Evolutionary conservation across 2,329 filamentous ascomycete species (phyloP).

Genomic region (Stromatinia cepivora): DNA sequence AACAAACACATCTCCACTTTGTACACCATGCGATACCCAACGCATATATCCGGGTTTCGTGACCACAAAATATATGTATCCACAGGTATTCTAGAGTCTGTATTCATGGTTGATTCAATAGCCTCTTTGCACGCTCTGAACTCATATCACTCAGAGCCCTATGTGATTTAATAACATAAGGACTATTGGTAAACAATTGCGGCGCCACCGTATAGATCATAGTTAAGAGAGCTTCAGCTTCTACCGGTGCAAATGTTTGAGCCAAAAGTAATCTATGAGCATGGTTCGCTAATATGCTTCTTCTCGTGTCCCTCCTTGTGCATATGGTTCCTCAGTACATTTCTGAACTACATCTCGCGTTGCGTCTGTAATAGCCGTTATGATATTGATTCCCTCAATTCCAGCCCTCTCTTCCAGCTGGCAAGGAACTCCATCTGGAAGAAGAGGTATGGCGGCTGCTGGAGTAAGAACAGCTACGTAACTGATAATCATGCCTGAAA

Average conservation of each 20-base stretch:
- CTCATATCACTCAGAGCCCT: neutral
- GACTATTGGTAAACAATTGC: neutral
- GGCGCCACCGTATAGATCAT: neutral
- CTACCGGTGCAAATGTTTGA: neutral
- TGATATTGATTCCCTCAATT: too few species aligned
- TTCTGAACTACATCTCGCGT: neutral
- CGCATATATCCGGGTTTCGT: neutral
- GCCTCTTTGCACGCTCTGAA: neutral
- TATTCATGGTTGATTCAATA: neutral
- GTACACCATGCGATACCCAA: neutral
- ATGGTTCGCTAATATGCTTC: neutral
- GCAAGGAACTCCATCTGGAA: too few species aligned
- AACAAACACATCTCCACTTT: neutral
- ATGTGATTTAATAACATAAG: rapidly evolving
- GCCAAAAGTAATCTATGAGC: too few species aligned
- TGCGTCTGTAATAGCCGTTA: neutral
- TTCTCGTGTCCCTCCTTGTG: neutral
- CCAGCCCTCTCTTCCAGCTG: too few species aligned
- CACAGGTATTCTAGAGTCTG: neutral
- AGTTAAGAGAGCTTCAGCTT: neutral
- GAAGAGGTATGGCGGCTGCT: too few species aligned
- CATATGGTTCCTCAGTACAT: neutral
- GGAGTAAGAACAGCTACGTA: too few species aligned
- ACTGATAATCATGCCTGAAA: too few species aligned
- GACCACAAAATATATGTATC: neutral